Evolutionary conservation across 345 rosid species (phyloP).

Genomic region (Capsella bursapastoris): DNA sequence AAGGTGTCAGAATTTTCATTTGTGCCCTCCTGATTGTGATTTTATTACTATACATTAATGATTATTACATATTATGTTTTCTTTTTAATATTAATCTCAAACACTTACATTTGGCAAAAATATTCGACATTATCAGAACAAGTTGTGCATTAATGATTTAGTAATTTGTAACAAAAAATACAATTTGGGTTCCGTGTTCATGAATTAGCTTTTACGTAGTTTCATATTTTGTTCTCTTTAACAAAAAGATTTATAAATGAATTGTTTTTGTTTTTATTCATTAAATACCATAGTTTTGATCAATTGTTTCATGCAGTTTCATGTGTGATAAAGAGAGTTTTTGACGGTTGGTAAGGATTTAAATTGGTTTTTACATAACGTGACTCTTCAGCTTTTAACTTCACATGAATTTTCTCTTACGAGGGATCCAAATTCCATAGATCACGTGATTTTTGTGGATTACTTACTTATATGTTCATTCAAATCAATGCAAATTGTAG

Average conservation of each 20-base stretch:
- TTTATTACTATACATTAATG: background rate
- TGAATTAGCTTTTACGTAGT: too few relatives aligned
- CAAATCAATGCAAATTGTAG: too few relatives aligned
- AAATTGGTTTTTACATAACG: constrained; percentile 12
- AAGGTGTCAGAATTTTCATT: background rate
- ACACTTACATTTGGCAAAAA: background rate
- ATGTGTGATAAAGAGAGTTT: background rate
- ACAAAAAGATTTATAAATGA: background rate
- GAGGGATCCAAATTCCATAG: too few relatives aligned
- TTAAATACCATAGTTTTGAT: background rate
- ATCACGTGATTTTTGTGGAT: too few relatives aligned
- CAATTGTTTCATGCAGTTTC: background rate
- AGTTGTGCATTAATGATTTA: background rate
- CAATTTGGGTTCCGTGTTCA: background rate
- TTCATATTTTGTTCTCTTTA: background rate
- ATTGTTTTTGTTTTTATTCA: background rate
- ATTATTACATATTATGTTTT: background rate
- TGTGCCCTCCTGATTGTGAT: background rate
- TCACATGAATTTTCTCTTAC: background rate
- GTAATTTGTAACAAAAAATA: background rate
- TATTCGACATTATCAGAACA: constrained; percentile 1
- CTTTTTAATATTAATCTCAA: too few relatives aligned
- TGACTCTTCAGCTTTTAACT: constrained; percentile 11
- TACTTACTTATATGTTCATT: too few relatives aligned
- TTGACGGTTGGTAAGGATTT: background rate